Evolutionary conservation across 768 basidiomycete species (phyloP), one percentile per base, ranked within the genome.

Genomic region (Pleurotus tuber-regium): DNA sequence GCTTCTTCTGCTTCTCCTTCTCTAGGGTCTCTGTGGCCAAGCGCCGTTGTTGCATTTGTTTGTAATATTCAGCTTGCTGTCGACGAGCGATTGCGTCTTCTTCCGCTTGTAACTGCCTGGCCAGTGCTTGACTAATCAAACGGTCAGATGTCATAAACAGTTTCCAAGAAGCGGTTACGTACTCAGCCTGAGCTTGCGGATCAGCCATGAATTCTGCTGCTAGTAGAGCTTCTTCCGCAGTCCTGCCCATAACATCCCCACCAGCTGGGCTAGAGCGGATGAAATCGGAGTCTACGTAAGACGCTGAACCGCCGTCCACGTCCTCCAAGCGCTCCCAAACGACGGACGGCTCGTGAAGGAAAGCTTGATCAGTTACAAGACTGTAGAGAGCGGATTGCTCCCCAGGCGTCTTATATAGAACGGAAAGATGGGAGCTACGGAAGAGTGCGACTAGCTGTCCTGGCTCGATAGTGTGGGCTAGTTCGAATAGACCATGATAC

Each of bases 261-360:
- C 91, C 92, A 0, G 78, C 80, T 1, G 91, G 89, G 38, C 71
- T 82, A 6, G 87, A 71, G 9, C 65, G 71, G 29, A 76, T 65
- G 52, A 96, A 87, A 40, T 82, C 70, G 0, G 82, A 78, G 62
- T 94, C 92, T 18, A 88, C 88, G 60, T 93, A 96, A 4, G 79
- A 78, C 25, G 87, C 82, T 56, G 75, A 84, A 2, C 81, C 77
- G 1, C 91, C 91, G 54, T 96, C 92, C 25, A 94, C 78, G 60
- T 96, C 94, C 59, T 89, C 90, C 24, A 97, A 70, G 16, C 86
- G 82, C 67, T 97, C 94, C 94, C 94, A 97, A 2, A 94, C 87
- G 21, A 96, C 81, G 14, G 82, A 82, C 0, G 83, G 73, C 63
- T 96, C 93, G 51, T 80, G 66, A 2, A 85, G 68, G 64, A 97